These are phyloP conservation scores for Aspergillus hiratsukae DNA, from an alignment of 2,329 filamentous ascomycete genomes.

Conservation along the genomic window DNA sequence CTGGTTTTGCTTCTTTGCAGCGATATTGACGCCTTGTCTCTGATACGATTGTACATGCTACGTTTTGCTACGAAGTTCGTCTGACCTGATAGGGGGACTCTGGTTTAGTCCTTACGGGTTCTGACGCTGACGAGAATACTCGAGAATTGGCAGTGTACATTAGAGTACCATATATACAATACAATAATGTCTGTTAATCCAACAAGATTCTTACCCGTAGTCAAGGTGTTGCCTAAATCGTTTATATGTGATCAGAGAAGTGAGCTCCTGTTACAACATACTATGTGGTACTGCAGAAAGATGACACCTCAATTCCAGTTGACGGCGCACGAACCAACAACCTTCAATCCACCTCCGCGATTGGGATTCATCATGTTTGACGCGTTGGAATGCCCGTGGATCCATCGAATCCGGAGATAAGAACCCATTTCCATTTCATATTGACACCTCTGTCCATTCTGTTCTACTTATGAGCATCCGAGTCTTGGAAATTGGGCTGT, in stretches of 20 bases:
- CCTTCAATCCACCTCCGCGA: background rate
- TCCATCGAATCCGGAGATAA: background rate
- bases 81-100: background rate
- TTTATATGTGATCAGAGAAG: background rate
- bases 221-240: background rate
- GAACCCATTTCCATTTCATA: background rate
- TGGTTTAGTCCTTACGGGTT: background rate
- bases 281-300: background rate
- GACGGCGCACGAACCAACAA: background rate
- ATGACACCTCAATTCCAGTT: background rate
- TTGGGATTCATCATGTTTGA: background rate
- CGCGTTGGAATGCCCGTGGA: background rate
- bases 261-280: background rate
- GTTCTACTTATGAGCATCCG: background rate
- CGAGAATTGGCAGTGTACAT: background rate
- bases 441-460: background rate
- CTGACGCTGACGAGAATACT: background rate
- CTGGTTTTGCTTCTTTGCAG: conserved; percentile 2
- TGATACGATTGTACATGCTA: background rate
- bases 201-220: background rate
- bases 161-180: background rate
- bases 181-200: background rate
- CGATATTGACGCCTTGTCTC: conserved; percentile 1
- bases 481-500: background rate
- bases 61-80: background rate